Evolutionary conservation across 192 early-diverging fungal genomes (phyloP), one percentile per base, ranked within the genome.

Genomic region (Umbelopsis sp.): DNA sequence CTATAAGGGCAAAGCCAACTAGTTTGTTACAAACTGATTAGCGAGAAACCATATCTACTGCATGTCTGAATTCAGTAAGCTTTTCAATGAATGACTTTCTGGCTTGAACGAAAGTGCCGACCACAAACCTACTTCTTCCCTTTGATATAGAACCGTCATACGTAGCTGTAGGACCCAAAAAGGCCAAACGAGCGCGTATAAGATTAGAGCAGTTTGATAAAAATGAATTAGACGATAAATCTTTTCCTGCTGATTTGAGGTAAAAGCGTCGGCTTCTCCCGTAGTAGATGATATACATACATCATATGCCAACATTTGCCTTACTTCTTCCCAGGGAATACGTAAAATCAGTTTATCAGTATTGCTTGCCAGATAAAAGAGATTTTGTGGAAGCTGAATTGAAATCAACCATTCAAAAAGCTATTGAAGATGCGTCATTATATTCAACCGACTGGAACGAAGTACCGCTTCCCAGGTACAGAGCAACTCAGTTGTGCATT

Each of bases 391-490:
- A 90, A 71, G 61, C 55, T 10, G 79, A 85, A 66, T 68, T 92
- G 23, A 88, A 80, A 69, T 53, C 48, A 2, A 48, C 88, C 70
- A 90, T 92, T 64, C 66, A 70, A 20, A 76, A 69, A 27, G 76
- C 80, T 66, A 76, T 80, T 49, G 49, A 51, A 9, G 73, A 80
- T 13, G 78, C 80, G 21, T 79, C 73, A 18, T 68, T 93, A 20
- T 82, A 79, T 66, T 81, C 80, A 0, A 84, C 88, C 0, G 88
- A 92, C 70, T 94, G 93, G 93, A 86, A 89, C 12, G 79, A 82
- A n/a, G 88, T 90, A 87, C 73, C 74, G 0, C 67, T 94, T 33
- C 91, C 92, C 55, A 76, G 69, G 91, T 91, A 82, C 68, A 51
- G 69, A 48, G 9, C 48, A 10, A 12, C 37, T 41, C 37, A 1